phyloP scores from a whole-genome alignment of 495 filamentous ascomycete genomes.

The Rhypophila decipiens region DNA sequence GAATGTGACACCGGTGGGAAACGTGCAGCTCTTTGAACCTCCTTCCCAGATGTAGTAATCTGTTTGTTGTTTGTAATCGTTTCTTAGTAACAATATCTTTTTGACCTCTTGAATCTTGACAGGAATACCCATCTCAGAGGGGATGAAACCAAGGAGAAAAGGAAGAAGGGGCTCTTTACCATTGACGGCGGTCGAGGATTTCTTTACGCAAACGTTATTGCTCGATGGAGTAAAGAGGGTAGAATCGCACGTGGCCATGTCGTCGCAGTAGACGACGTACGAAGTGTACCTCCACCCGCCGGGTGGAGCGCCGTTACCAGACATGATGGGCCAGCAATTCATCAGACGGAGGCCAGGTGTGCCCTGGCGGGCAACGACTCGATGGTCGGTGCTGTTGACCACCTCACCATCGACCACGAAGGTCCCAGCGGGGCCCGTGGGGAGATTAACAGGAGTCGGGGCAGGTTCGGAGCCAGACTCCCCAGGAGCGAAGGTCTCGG shows the following conservation, averaged over 20 bases:
- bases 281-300: not conserved
- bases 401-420: not conserved
- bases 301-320: not conserved
- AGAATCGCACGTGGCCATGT: not conserved
- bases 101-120: not conserved
- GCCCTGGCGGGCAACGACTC: not conserved
- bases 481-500: not conserved
- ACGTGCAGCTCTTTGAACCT: conserved; percentile 4
- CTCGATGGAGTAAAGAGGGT: not conserved
- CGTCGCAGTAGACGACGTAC: not conserved
- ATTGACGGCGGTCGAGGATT: not conserved
- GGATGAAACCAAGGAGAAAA: not conserved
- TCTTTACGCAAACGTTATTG: not conserved
- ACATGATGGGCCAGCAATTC: not conserved
- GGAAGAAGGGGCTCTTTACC: not conserved
- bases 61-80: not conserved
- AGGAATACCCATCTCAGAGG: no score
- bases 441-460: not conserved
- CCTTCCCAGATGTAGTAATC: conserved; percentile 6
- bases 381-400: not conserved
- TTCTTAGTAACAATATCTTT: not conserved
- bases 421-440: not conserved
- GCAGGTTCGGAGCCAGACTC: not conserved
- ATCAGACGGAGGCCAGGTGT: not conserved
- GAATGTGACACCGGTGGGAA: conserved; percentile 11